Base-by-base conservation (phyloP, 495 filamentous ascomycete species). In the Chaetomium tenue region DNA sequence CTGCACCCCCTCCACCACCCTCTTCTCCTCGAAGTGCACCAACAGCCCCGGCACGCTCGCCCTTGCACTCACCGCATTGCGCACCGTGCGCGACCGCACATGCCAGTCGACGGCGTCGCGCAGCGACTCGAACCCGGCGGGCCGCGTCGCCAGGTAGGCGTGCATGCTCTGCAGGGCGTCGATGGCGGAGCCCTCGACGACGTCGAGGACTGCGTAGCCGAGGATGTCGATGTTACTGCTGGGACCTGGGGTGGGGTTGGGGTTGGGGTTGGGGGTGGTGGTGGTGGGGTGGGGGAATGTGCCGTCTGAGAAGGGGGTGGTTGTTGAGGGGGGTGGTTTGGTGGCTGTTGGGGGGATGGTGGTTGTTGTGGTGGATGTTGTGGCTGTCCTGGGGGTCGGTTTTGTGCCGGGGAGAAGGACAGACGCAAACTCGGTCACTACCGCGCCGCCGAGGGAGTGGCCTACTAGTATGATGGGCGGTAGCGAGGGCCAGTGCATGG, bases 101-200 rank as follows among this genome's bases (percentile, higher is more conserved):
- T 99, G 94, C 94, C 94, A 99, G 69, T 96, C 91, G 66, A 98
- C 91, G 16, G 87, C 95, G 5, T 91, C 86, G 42, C 86, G 76
- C 25, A 96, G 60, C 11, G 87, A 88, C 9, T 83, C 78, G 68
- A 99, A 99, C 8, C 85, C 83, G 18, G 80, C 79, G 8, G 95
- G 94, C n/a, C 94, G 85, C 16, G 87, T 93, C 0, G 87, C 85
- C 20, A 99, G 85, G 75, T 96, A 96, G 28, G 86, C 87, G 66
- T 93, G 89, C 95, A 99, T 99, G 71, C 88, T 90, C 75, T 91
- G 88, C 44, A 98, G 81, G n/a, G 94, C 94, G 72, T 98, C 94
- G 73, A 99, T 91, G 30, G 83, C 81, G 16, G 79, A 80, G 67
- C 90, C 92, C 78, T 99, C 94, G 39, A 99, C 94, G 12, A 99